Evolutionary conservation across 768 basidiomycete species (phyloP).

Genomic region (Pleurotus tuoliensis): DNA sequence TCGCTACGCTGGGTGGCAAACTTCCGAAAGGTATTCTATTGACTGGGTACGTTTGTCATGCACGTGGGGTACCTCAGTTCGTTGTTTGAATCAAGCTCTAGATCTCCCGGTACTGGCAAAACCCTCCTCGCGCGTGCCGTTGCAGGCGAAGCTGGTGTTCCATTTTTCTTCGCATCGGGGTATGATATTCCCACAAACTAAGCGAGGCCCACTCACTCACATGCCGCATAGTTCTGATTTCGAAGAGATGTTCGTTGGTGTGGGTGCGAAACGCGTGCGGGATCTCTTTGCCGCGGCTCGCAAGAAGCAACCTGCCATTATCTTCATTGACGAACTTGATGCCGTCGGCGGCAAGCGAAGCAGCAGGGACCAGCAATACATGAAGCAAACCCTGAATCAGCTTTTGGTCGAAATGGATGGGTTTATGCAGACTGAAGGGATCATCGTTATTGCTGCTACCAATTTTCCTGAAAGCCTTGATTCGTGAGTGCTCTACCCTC

Average conservation of each 20-base stretch:
- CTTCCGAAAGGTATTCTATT: constrained; percentile 91
- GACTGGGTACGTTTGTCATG: constrained; percentile 51
- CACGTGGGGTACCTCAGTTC: not conserved
- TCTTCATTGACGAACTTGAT: constrained; percentile 97
- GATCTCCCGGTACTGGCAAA: constrained; percentile 92
- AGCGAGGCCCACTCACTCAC: constrained; percentile 1
- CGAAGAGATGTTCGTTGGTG: constrained; percentile 97
- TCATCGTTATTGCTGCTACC: constrained; percentile 96
- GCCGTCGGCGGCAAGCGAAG: constrained; percentile 90
- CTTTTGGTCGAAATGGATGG: constrained; percentile 97
- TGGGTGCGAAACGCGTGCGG: constrained; percentile 91
- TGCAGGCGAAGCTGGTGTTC: constrained; percentile 96
- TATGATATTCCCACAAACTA: constrained; percentile 23
- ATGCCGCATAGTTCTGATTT: constrained; percentile 70
- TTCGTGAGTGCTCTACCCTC: constrained; percentile 47
- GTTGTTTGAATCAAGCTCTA: constrained; percentile 12
- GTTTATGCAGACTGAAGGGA: constrained; percentile 88
- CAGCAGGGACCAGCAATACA: constrained; percentile 79
- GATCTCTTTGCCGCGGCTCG: constrained; percentile 93
- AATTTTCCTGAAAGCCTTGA: constrained; percentile 96
- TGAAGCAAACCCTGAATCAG: constrained; percentile 95
- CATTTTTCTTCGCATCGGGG: constrained; percentile 97
- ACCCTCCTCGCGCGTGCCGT: constrained; percentile 97
- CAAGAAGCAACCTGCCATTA: constrained; percentile 93
- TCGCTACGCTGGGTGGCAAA: constrained; percentile 89